Evolutionary conservation across 345 rosid species (phyloP), one percentile per base, ranked within the genome.

Genomic region (Streptanthus diversifolius): DNA sequence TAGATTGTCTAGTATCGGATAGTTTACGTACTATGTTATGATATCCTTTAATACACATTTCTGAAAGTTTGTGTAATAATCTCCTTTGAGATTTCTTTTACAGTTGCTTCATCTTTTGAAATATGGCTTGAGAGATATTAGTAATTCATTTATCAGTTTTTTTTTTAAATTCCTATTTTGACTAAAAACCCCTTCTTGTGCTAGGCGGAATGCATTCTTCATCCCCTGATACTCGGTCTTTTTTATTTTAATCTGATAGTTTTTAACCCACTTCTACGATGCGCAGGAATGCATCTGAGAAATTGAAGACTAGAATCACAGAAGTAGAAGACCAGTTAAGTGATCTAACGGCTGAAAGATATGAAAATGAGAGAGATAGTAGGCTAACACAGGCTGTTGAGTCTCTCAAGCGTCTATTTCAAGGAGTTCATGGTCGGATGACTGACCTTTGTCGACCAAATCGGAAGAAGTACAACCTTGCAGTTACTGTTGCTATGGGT

Each of bases 401-500:
- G 61, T 81, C 87, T 68, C 97, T 95, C 32, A 89, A 88, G 79
- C 91, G 97, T 66, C 84, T 95, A 29, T 91, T 87, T 80, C 96
- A 80, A 75, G 99, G 99, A 68, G 98, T 95, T 81, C 95, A 88
- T 80, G 99, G 99, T 70, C 96, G 98, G 61, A 90, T 95, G 83
- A 91, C 95, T 75, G 96, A 91, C 72, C 93, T 95, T 67, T 95
- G 96, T 82, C 86, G 89, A 82, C 98, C 99, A 79, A 88, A 88
- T 40, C 88, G 81, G 74, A 88, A 90, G 81, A 95, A 95, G 77
- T 91, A 90, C 81, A 88, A 95, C 78, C 95, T 95, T 79, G 99
- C 98, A 68, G 89, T 95, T 74, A 95, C 97, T 66, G 99, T 95
- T 76, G 93, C 96, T 30, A 95, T 95, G 99, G 99, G 99, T 29